phyloP scores from a whole-genome alignment of 108 stramenopile species.

The Fistulifera pelliculosa region DNA sequence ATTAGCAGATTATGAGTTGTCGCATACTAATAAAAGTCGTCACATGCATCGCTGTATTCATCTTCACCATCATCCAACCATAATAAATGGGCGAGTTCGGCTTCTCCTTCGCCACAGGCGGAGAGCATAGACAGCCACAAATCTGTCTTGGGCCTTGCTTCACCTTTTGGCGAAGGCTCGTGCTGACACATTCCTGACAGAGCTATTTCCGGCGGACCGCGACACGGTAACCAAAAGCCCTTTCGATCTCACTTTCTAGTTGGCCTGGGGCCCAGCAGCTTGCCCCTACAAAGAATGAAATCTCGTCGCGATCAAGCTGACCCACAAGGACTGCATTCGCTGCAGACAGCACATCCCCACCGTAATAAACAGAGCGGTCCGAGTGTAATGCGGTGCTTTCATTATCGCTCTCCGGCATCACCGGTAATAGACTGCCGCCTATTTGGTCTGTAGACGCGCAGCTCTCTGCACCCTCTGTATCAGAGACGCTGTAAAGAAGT shows the following conservation, averaged over 20 bases:
- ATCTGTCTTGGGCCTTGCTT: conserved; percentile 39
- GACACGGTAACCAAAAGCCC: conserved; percentile 75
- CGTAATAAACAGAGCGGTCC: conserved; percentile 47
- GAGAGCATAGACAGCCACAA: conserved; percentile 80
- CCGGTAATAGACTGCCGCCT: conserved; percentile 55
- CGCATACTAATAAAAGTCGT: conserved; percentile 10
- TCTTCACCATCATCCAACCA: conserved; percentile 23
- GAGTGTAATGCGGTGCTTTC: conserved; percentile 21
- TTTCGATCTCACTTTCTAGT: conserved; percentile 64
- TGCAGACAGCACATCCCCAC: conserved; percentile 59
- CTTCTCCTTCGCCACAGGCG: conserved; percentile 66
- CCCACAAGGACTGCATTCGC: conserved; percentile 51
- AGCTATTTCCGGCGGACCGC: conserved; percentile 59
- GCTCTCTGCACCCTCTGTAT: background rate
- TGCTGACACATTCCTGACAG: conserved; percentile 58
- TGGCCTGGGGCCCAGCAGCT: conserved; percentile 69
- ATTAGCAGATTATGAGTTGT: too few species aligned
- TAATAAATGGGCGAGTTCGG: conserved; percentile 51
- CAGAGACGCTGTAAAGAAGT: conserved; percentile 47
- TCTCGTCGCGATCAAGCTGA: conserved; percentile 43
- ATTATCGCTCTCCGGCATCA: background rate
- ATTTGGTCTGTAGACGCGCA: conserved; percentile 12
- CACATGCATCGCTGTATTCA: conserved; percentile 9
- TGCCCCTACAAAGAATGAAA: conserved; percentile 72
- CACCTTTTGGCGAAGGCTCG: conserved; percentile 5